Evolutionary conservation across 1,284 basidiomycete species (phyloP).

Genomic region (Stereum hirsutum): DNA sequence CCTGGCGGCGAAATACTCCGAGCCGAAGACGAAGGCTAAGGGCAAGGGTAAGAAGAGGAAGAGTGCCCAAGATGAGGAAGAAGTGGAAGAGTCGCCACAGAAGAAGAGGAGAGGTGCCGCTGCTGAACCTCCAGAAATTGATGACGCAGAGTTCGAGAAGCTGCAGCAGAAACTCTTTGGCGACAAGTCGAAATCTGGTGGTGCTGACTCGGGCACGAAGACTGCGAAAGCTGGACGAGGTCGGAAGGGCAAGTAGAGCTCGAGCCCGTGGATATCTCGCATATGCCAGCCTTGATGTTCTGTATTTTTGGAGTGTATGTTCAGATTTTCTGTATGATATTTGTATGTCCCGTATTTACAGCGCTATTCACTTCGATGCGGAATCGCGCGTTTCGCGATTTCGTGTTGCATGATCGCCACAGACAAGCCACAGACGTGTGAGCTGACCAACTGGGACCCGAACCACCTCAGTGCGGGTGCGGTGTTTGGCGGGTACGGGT

Average conservation of each 20-base stretch:
- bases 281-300: not conserved
- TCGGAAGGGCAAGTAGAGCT: constrained; percentile 11
- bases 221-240: constrained; percentile 23
- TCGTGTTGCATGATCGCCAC: too few species aligned
- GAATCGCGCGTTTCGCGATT: too few species aligned
- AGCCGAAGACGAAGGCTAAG: constrained; percentile 28
- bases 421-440: too few species aligned
- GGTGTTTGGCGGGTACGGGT: too few species aligned
- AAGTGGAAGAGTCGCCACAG: constrained; percentile 34
- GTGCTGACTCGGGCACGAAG: constrained; percentile 19
- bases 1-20: constrained; percentile 77
- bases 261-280: not conserved
- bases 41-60: constrained; percentile 39
- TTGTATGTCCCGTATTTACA: too few species aligned
- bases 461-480: too few species aligned
- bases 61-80: constrained; percentile 22
- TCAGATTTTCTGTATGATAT: not conserved
- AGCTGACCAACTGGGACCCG: too few species aligned
- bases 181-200: constrained; percentile 24
- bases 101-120: constrained; percentile 36
- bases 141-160: constrained; percentile 61
- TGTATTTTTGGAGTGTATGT: not conserved
- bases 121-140: constrained; percentile 43
- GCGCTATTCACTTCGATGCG: too few species aligned
- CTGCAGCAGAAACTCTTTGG: constrained; percentile 53